Evolutionary conservation across 2,329 filamentous ascomycete genomes (phyloP).

Genomic region (Colletotrichum sp.): DNA sequence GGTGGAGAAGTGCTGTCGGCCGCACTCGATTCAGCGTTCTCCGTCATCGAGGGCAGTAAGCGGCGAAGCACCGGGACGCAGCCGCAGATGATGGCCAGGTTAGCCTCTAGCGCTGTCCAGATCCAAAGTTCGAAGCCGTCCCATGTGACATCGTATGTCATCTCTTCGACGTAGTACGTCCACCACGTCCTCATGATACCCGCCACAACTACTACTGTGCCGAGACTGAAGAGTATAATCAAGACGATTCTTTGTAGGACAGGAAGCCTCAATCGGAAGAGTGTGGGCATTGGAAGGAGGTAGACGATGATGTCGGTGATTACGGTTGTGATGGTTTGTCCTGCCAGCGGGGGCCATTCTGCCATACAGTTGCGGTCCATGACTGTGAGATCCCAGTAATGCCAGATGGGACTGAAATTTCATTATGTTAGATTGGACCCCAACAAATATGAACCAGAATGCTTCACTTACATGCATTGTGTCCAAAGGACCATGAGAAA

Average conservation of each 20-base stretch:
- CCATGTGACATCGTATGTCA: slow-evolving; percentile 46
- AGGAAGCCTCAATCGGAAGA: slow-evolving; percentile 36
- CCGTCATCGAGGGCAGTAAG: neutral
- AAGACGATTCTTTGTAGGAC: slow-evolving; percentile 36
- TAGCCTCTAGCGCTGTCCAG: slow-evolving; percentile 46
- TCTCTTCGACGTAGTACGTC: slow-evolving; percentile 29
- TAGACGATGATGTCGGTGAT: slow-evolving; percentile 40
- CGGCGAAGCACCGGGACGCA: slow-evolving; percentile 24
- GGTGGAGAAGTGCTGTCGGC: neutral
- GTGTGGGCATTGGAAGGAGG: slow-evolving; percentile 39
- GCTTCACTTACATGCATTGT: slow-evolving; percentile 36
- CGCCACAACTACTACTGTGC: slow-evolving; percentile 40
- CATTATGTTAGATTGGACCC: neutral
- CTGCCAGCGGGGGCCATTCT: slow-evolving; percentile 31
- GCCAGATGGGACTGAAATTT: slow-evolving; percentile 21
- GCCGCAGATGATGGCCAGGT: slow-evolving; percentile 46
- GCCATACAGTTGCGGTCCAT: slow-evolving; percentile 28
- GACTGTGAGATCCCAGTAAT: slow-evolving; percentile 31
- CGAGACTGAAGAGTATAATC: slow-evolving; percentile 41
- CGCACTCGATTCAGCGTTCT: neutral
- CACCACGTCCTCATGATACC: slow-evolving; percentile 42
- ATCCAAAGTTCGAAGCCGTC: slow-evolving; percentile 45
- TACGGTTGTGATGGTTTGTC: slow-evolving; percentile 36
- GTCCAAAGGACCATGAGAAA: slow-evolving; percentile 42
- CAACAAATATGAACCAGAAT: accelerated